phyloP scores from a whole-genome alignment of 192 early-diverging fungal genomes.

The Globomyces pollinis-pini region DNA sequence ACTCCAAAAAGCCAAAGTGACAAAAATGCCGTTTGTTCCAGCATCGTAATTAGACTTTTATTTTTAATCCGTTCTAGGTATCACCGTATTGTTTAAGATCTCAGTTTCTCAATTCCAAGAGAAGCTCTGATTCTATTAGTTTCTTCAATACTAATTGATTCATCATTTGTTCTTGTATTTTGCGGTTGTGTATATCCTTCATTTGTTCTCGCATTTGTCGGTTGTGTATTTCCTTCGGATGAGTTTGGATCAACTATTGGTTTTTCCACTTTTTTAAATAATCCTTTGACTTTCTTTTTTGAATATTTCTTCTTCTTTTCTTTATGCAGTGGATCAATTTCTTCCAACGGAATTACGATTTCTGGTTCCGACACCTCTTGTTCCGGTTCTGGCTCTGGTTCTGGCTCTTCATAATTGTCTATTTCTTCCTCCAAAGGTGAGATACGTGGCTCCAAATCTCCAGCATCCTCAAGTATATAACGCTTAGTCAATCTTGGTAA shows the following conservation, averaged over 20 bases:
- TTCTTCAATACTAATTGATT: not conserved
- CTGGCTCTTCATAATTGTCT: conserved; percentile 16
- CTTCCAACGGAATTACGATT: conserved; percentile 7
- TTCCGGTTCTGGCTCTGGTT: conserved; percentile 9
- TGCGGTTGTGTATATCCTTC: not conserved
- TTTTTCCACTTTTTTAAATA: conserved; percentile 39
- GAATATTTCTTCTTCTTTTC: conserved; percentile 39
- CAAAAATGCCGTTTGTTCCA: conserved; percentile 95
- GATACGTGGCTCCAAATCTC: conserved; percentile 69
- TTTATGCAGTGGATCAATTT: conserved; percentile 10
- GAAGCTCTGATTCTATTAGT: conserved; percentile 2
- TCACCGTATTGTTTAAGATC: not conserved
- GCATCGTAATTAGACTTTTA: conserved; percentile 67
- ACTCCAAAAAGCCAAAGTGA: conserved; percentile 71
- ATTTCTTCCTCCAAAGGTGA: conserved; percentile 66
- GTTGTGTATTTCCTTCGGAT: not conserved
- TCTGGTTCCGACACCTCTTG: not conserved
- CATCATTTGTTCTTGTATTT: not conserved
- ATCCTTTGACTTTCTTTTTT: conserved; percentile 35
- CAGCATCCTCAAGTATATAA: conserved; percentile 73
- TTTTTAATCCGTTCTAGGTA: not conserved
- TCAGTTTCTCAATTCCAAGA: not conserved
- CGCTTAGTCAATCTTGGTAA: conserved; percentile 77
- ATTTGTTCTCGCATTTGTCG: conserved; percentile 1
- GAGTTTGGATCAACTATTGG: not conserved